These are phyloP conservation scores for Apiospora koreana DNA, from an alignment of 2,329 filamentous ascomycete species.

Conservation along the genomic window DNA sequence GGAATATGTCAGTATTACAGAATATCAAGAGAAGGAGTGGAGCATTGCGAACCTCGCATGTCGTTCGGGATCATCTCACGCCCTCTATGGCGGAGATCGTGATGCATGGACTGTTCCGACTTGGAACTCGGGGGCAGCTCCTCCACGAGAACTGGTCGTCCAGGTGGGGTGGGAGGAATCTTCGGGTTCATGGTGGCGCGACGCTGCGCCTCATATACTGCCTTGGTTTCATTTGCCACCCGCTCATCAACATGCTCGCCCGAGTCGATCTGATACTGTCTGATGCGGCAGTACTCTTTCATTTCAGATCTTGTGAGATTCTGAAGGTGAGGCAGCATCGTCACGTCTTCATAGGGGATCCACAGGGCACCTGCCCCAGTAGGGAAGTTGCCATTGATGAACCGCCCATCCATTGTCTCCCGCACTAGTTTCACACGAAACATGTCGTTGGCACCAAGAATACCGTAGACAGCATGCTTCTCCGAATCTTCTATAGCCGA, in stretches of 20 bases:
- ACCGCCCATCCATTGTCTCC: slow-evolving; percentile 61
- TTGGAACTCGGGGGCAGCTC: slow-evolving; percentile 20
- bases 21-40: neutral
- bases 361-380: slow-evolving; percentile 60
- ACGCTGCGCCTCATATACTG: slow-evolving; percentile 51
- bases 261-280: slow-evolving; percentile 58
- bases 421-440: slow-evolving; percentile 64
- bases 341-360: slow-evolving; percentile 64
- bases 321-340: slow-evolving; percentile 57
- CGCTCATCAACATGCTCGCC: slow-evolving; percentile 52
- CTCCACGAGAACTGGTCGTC: slow-evolving; percentile 20
- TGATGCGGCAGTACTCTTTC: slow-evolving; percentile 65
- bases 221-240: slow-evolving; percentile 50
- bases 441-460: slow-evolving; percentile 63
- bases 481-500: slow-evolving; percentile 46
- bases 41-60: slow-evolving; percentile 21
- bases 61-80: slow-evolving; percentile 35
- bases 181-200: slow-evolving; percentile 39
- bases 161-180: slow-evolving; percentile 17
- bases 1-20: neutral
- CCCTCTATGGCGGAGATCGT: slow-evolving; percentile 45
- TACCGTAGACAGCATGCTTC: slow-evolving; percentile 64
- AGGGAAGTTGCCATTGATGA: slow-evolving; percentile 61
- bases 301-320: slow-evolving; percentile 54
- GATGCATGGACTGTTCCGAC: slow-evolving; percentile 13